A percentile compares a stretch with the other conserved stretches of the same genome.
Evolutionary conservation across 2,329 filamentous ascomycete species (phyloP).

Genomic region (Aspergillus sp.): DNA sequence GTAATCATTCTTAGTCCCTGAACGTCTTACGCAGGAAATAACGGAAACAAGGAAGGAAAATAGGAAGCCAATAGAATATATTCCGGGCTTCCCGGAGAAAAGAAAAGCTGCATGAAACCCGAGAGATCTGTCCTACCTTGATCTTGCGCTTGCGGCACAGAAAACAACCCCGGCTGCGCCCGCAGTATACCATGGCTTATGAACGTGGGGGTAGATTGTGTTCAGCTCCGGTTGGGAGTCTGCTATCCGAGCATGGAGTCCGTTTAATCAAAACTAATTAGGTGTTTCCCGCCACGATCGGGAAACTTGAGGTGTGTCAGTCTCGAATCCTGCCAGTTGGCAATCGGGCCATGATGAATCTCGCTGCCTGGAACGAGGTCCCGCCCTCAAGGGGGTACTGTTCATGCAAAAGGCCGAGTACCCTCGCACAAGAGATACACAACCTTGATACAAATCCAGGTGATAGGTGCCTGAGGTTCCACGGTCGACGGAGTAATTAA

Average conservation of each 20-base stretch:
- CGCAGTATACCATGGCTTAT: constrained; percentile 45
- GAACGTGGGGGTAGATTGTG: not conserved
- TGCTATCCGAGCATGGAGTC: not conserved
- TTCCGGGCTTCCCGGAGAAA: not conserved
- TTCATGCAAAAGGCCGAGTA: not conserved
- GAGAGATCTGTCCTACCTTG: constrained; percentile 36
- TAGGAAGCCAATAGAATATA: not conserved
- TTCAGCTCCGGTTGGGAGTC: not conserved
- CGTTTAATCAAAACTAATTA: not conserved
- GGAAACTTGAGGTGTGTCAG: not conserved
- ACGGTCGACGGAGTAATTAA: not conserved
- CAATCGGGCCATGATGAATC: constrained; percentile 19
- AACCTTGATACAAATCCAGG: not conserved
- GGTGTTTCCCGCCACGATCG: not conserved
- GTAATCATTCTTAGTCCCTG: constrained; percentile 18
- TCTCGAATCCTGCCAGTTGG: constrained; percentile 16
- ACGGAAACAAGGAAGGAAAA: not conserved
- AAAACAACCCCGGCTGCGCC: constrained; percentile 46
- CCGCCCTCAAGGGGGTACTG: not conserved
- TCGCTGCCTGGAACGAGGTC: not conserved
- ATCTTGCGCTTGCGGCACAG: constrained; percentile 47
- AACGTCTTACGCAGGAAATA: not conserved
- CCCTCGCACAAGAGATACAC: not conserved
- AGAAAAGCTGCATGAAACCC: not conserved
- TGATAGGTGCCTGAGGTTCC: not conserved